These are phyloP conservation scores for Nannizzia gypsea DNA, from an alignment of 2,329 filamentous ascomycete genomes.

Conservation along the genomic window DNA sequence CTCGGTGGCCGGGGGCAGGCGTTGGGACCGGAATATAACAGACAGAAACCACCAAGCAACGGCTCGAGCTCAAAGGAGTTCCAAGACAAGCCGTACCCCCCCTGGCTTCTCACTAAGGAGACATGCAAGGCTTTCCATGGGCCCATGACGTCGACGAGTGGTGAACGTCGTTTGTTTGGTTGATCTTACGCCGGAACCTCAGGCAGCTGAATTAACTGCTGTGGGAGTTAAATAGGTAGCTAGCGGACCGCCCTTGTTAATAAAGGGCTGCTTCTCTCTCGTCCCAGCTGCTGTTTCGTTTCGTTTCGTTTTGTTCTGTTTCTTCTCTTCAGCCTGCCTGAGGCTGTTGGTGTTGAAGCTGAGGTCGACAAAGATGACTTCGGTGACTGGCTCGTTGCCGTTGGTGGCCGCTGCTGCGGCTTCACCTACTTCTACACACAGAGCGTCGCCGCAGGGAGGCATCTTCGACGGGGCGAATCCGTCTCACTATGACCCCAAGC, in stretches of 20 bases:
- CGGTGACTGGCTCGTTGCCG: constrained; percentile 5
- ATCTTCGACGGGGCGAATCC: constrained; percentile 62
- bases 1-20: background rate
- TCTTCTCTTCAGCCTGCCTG: background rate
- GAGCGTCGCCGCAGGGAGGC: constrained; percentile 49
- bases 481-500: constrained; percentile 53
- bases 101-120: background rate
- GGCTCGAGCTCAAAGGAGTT: background rate
- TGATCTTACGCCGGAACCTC: too few species aligned
- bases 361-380: constrained; percentile 3
- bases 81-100: background rate
- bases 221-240: too few species aligned
- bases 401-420: constrained; percentile 8
- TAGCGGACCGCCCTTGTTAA: too few species aligned
- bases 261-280: too few species aligned
- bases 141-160: too few species aligned
- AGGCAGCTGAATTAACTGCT: too few species aligned
- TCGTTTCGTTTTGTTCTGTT: too few species aligned
- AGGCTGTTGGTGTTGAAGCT: background rate
- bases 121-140: background rate
- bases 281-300: too few species aligned
- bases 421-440: constrained; percentile 20
- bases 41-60: background rate
- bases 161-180: too few species aligned
- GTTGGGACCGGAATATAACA: background rate